phyloP scores from a whole-genome alignment of 495 filamentous ascomycete genomes.

The Penicillium turbatum region DNA sequence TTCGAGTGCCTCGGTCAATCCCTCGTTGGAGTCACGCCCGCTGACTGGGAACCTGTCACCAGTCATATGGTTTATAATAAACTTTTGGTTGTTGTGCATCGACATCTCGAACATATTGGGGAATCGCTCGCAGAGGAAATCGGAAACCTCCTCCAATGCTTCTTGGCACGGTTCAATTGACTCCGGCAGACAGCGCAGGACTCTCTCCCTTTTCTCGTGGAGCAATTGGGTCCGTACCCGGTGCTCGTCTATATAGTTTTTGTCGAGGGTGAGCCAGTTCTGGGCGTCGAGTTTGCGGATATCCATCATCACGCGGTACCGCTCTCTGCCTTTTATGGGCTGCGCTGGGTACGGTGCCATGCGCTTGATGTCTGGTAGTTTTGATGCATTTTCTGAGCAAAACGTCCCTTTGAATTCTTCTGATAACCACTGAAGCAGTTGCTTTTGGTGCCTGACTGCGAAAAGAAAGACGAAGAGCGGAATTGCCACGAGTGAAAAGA shows the following conservation, averaged over 20 bases:
- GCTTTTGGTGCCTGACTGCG: constrained; percentile 42
- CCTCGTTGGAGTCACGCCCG: constrained; percentile 22
- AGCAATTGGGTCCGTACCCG: constrained; percentile 42
- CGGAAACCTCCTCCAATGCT: constrained; percentile 45
- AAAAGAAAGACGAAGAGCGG: constrained; percentile 38
- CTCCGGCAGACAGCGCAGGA: constrained; percentile 48
- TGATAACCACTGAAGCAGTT: constrained; percentile 21
- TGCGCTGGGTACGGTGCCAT: constrained; percentile 42
- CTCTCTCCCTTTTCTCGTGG: constrained; percentile 35
- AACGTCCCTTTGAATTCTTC: constrained; percentile 8
- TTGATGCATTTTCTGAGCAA: constrained; percentile 8
- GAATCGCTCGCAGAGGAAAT: constrained; percentile 48
- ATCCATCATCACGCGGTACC: constrained; percentile 52
- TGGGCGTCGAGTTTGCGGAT: constrained; percentile 46
- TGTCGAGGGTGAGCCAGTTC: constrained; percentile 55
- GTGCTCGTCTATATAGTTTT: constrained; percentile 49
- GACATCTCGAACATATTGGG: constrained; percentile 42
- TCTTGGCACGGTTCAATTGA: constrained; percentile 50
- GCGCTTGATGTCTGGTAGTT: constrained; percentile 33
- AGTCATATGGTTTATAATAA: constrained; percentile 47
- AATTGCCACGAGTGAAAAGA: constrained; percentile 33
- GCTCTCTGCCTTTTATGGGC: constrained; percentile 42
- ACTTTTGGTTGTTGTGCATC: constrained; percentile 23
- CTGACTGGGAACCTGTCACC: constrained; percentile 43
- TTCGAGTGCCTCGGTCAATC: constrained; percentile 46